Conservation (phyloP, 441 rosid species). For the Eutrema salsugineum region DNA sequence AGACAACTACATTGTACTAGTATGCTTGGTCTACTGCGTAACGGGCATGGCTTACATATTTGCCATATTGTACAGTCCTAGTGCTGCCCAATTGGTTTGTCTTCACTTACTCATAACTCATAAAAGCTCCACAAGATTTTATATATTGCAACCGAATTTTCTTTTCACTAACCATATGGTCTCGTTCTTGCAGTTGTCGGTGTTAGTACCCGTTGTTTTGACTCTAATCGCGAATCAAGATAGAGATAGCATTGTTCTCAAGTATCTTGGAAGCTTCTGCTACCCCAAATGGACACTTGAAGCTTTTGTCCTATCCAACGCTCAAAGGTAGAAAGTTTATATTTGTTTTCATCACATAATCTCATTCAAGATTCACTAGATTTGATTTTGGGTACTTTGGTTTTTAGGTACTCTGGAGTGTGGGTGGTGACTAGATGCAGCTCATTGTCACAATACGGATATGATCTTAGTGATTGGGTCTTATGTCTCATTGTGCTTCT, state of each 20-base stretch:
- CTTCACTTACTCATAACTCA: not conserved
- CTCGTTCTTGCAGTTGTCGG: conserved; percentile 47
- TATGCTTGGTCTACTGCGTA: conserved; percentile 64
- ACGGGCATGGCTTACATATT: conserved; percentile 62
- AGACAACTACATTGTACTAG: conserved; percentile 51
- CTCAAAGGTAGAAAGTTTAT: conserved; percentile 38
- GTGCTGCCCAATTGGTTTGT: conserved; percentile 66
- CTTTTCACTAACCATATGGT: not conserved
- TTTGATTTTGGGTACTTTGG: not conserved
- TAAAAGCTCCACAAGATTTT: not conserved
- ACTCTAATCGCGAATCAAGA: conserved; percentile 61
- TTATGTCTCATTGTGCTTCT: conserved; percentile 43
- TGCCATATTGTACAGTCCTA: conserved; percentile 50
- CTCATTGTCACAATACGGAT: conserved; percentile 37
- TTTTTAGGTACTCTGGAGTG: conserved; percentile 53
- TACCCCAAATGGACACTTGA: conserved; percentile 70
- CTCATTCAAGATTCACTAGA: not conserved
- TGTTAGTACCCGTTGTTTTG: conserved; percentile 58
- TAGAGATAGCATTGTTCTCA: conserved; percentile 34
- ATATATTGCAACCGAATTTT: not conserved
- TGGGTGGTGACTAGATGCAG: conserved; percentile 57
- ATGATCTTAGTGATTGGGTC: conserved; percentile 47
- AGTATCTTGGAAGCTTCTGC: conserved; percentile 42
- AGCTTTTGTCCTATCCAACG: conserved; percentile 57
- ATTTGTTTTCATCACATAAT: not conserved